Percentiles rank a stretch among this genome's conserved stretches.
Evolutionary conservation across 441 rosid genomes (phyloP).

Genomic region (Cnidoscolus chayamansa): DNA sequence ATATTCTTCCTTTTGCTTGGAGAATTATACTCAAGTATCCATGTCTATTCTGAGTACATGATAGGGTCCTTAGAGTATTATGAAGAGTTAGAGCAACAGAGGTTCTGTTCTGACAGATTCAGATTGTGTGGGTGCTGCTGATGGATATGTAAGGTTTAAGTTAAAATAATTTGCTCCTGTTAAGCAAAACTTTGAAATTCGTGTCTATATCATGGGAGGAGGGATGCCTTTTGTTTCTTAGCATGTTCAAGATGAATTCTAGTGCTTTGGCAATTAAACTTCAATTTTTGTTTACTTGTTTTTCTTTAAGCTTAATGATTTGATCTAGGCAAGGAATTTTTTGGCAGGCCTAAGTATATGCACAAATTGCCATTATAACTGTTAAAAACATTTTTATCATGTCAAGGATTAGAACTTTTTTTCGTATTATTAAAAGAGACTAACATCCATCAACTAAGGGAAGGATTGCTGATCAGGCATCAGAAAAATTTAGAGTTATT

Average conservation of each 20-base stretch:
- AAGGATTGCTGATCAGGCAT: not conserved
- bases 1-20: not conserved
- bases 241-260: conserved; percentile 2
- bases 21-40: conserved; percentile 17
- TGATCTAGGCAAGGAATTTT: not conserved
- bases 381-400: not conserved
- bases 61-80: conserved; percentile 14
- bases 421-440: not conserved
- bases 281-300: not conserved
- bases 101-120: conserved; percentile 21
- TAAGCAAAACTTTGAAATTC: not conserved
- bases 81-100: conserved; percentile 19
- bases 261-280: not conserved
- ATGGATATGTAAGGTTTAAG: conserved; percentile 1
- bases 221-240: not conserved
- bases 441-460: not conserved
- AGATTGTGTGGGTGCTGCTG: conserved; percentile 11
- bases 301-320: not conserved
- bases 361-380: not conserved
- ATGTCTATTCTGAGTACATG: not conserved
- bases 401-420: not conserved
- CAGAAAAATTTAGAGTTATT: conserved; percentile 3
- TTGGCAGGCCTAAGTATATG: not conserved
- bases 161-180: not conserved
- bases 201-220: not conserved